Percentiles rank a stretch among this genome's conserved stretches.
These are phyloP conservation scores for Neoscytalidium dimidiatum DNA, from an alignment of 2,329 filamentous ascomycete species.

Conservation along the genomic window DNA sequence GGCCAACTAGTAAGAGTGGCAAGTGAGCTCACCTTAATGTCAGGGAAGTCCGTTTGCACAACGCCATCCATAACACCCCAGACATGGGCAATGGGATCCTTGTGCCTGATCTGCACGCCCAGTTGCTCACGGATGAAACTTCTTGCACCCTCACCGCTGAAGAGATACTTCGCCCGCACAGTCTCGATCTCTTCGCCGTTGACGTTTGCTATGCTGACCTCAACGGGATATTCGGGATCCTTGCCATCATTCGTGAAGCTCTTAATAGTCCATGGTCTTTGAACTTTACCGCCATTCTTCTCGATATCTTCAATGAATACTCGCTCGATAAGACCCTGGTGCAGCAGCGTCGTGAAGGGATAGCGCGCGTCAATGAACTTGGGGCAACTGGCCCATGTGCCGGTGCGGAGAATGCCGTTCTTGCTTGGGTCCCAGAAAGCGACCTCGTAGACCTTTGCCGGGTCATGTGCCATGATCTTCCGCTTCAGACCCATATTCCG, in stretches of 20 bases:
- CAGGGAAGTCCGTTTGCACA: constrained; percentile 63
- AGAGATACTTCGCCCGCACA: constrained; percentile 62
- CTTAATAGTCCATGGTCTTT: constrained; percentile 63
- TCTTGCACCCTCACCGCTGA: constrained; percentile 63
- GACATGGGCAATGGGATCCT: constrained; percentile 64
- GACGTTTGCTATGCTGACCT: constrained; percentile 74
- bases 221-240: constrained; percentile 73
- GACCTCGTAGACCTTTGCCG: constrained; percentile 78
- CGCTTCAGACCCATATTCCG: constrained; percentile 89
- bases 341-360: constrained; percentile 63
- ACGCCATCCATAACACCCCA: constrained; percentile 70
- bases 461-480: constrained; percentile 82
- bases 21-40: constrained; percentile 54
- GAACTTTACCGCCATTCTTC: constrained; percentile 58
- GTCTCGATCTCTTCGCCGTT: constrained; percentile 72
- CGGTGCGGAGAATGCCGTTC: constrained; percentile 61
- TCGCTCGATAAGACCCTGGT: constrained; percentile 64
- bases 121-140: constrained; percentile 65
- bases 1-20: neutral
- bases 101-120: constrained; percentile 65
- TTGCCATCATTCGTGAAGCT: constrained; percentile 62
- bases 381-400: constrained; percentile 83
- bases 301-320: constrained; percentile 64
- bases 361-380: constrained; percentile 71
- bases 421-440: constrained; percentile 64